These are phyloP conservation scores for Xylaria sp. DNA, from an alignment of 2,329 filamentous ascomycete species.

Conservation along the genomic window DNA sequence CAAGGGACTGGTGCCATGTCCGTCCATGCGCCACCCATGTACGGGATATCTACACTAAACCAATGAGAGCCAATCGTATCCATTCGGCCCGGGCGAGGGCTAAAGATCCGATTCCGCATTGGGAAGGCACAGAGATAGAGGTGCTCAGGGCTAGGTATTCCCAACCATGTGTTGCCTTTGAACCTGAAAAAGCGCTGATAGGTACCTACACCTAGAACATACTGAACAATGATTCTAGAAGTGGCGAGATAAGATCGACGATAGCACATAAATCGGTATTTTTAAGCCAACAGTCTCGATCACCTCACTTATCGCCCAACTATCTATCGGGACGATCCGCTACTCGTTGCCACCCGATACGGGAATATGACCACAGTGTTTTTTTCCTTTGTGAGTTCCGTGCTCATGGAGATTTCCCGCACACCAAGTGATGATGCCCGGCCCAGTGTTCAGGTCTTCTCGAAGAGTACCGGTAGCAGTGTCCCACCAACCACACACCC, in stretches of 20 bases:
- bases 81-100: constrained; percentile 18
- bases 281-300: constrained; percentile 2
- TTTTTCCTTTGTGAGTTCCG: neutral
- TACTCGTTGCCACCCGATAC: neutral
- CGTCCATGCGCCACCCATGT: neutral
- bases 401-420: neutral
- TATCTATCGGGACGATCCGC: neutral
- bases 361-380: neutral
- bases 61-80: constrained; percentile 17
- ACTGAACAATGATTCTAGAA: neutral
- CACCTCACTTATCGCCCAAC: neutral
- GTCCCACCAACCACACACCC: constrained; percentile 4
- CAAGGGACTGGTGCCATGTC: constrained; percentile 31
- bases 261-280: neutral
- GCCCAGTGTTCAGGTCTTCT: constrained; percentile 6
- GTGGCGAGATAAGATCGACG: constrained; percentile 18
- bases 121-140: constrained; percentile 34
- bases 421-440: neutral
- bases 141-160: neutral
- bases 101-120: constrained; percentile 32
- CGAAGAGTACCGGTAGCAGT: neutral
- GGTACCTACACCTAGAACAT: too few relatives aligned
- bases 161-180: neutral
- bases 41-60: neutral
- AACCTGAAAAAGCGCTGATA: neutral